These are phyloP conservation scores for Fomitopsis palustris DNA, from an alignment of 1,284 basidiomycete genomes.

Conservation along the genomic window DNA sequence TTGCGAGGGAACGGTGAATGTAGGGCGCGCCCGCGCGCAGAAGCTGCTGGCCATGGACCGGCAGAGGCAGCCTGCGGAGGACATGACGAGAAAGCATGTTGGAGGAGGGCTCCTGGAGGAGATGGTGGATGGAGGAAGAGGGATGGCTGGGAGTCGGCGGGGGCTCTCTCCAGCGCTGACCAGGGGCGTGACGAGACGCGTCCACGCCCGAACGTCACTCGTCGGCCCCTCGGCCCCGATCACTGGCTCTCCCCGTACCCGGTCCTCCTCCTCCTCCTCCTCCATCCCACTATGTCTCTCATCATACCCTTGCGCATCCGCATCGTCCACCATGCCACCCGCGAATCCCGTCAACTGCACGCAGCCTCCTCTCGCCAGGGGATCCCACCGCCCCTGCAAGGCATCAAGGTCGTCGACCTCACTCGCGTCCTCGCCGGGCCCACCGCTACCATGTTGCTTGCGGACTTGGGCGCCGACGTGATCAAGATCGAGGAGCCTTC, in stretches of 20 bases:
- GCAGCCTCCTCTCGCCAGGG: no score
- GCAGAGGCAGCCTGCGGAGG: slow-evolving; percentile 8
- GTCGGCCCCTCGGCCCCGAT: slow-evolving; percentile 6
- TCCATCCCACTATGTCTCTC: background rate
- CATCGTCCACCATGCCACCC: background rate
- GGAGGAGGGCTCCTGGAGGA: slow-evolving; percentile 1
- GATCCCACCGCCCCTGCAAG: slow-evolving; percentile 61
- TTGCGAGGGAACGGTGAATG: slow-evolving; percentile 40
- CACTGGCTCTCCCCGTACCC: background rate
- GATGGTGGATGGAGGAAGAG: background rate
- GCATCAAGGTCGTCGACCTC: slow-evolving; percentile 55
- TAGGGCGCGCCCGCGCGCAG: background rate
- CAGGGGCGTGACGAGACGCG: background rate
- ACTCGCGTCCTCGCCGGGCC: slow-evolving; percentile 60
- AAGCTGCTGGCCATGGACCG: background rate
- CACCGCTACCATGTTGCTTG: slow-evolving; percentile 86
- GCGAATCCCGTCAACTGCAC: background rate
- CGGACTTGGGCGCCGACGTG: slow-evolving; percentile 87
- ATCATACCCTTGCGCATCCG: background rate
- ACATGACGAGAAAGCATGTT: slow-evolving; percentile 10
- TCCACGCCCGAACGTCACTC: background rate
- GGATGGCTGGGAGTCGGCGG: background rate
- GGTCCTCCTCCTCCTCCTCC: background rate
- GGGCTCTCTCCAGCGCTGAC: background rate
- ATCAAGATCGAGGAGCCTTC: slow-evolving; percentile 85